Base-by-base conservation (phyloP, 2,329 filamentous ascomycete genomes). In the Exophiala aquamarina region DNA sequence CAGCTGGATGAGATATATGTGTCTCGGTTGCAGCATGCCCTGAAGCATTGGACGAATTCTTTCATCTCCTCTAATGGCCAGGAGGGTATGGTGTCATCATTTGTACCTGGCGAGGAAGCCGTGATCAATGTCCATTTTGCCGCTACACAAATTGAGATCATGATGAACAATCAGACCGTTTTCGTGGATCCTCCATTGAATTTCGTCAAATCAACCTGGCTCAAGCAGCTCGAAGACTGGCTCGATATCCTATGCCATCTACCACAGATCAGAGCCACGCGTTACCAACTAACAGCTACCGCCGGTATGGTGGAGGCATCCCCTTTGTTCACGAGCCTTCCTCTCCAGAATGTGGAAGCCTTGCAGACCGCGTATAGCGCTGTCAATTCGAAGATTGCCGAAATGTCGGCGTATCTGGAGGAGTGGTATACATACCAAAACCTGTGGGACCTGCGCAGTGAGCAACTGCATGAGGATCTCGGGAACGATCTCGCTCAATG, bases 361-460 rank as follows among this genome's bases (percentile, higher is more conserved):
- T 78, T 98, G 15, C 80, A 83, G 36, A 79, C 84, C 50, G 91
- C 95, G 1, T 96, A 97, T 64, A 78, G 78, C 26, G 84, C 86
- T 0, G 81, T 98, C 8, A 91, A 97, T 67, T 82, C 81, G 56
- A 95, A 93, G 68, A 72, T 98, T 3, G 76, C 78, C 13, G 83
- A 87, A 34, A 89, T 97, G 23, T 82, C 87, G 29, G 76, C 77
- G 3, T 98, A 98, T 59, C 89, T 98, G 8, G 90, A 96, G 65
- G 94, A 97, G 68, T 98, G 93, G 93, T 77, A 98, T 36, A 93
- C 96, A 61, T 98, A 97, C 70, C 93, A 98, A 68, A 97, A 92
- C 5, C 78, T 98, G 1, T 98, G 93, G 93, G 93, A 98, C 72
- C 77, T 98, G 47, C 92, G 95, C 65, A 89, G 92, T 2, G 92